phyloP scores from a whole-genome alignment of 2,329 filamentous ascomycete genomes.

The Fusarium burgessii region DNA sequence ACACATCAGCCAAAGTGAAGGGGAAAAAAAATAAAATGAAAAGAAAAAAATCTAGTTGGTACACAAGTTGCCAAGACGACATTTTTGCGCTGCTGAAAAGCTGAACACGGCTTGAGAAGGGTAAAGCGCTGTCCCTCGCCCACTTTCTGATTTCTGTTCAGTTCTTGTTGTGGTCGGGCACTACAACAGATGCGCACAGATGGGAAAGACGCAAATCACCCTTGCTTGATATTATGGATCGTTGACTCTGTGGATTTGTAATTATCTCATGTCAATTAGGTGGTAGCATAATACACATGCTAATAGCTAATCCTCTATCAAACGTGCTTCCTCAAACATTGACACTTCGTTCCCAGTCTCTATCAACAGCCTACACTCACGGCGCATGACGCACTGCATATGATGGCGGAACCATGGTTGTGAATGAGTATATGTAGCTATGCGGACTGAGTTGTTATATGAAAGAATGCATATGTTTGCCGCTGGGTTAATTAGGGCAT shows the following conservation, averaged over 20 bases:
- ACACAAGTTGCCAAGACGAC: too few species aligned
- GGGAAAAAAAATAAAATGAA: too few species aligned
- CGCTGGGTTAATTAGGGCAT: accelerated
- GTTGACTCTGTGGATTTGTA: neutral
- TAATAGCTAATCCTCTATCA: neutral
- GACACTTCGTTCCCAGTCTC: accelerated
- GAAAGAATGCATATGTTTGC: neutral
- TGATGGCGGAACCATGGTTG: neutral
- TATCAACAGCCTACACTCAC: neutral
- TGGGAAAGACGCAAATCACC: neutral
- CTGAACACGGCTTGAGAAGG: too few species aligned
- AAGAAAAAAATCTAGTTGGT: too few species aligned
- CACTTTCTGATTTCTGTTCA: too few species aligned
- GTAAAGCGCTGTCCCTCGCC: too few species aligned
- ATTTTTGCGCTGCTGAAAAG: too few species aligned
- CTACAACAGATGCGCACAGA: too few species aligned
- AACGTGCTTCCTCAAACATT: too few species aligned
- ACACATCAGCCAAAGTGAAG: too few species aligned
- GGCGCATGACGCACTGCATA: neutral
- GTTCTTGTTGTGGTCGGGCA: too few species aligned
- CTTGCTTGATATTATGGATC: too few species aligned
- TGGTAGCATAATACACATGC: neutral
- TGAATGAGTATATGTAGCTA: neutral
- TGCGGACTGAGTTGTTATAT: neutral
- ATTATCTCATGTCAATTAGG: neutral